Evolutionary conservation across 805 yeast genomes (phyloP), one percentile per base, ranked within the genome.

Genomic region (Schwanniomyces polymorphus): DNA sequence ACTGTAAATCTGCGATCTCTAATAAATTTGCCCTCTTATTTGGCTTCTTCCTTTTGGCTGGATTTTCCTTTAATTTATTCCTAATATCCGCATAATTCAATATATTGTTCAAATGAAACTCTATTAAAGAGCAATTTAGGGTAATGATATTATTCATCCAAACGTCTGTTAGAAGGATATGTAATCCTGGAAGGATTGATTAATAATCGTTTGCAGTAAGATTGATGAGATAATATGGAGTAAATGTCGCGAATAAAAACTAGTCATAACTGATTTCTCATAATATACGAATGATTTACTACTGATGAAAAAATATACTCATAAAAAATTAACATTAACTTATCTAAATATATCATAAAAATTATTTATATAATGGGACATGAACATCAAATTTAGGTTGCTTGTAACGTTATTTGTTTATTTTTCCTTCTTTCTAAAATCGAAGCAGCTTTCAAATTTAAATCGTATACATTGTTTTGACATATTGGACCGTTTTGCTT

Each of bases 401-500:
- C 35, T 16, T 16, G 21, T 17, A 55, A 48, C 12, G 55, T 47
- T 27, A 56, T 47, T 21, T 48, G 53, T 38, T 57, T 57, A 29
- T 63, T 47, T 48, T 63, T 63, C 44, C 70, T 63, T 61, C 85
- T 72, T 41, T 74, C 80, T 43, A 81, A 58, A 18, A 81, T 79
- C 6, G 81, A 72, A 5, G 85, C 81, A n/a, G 79, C 80, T 27
- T 71, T 71, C 53, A 81, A 60, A 45, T 76, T 69, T 57, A 80
- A 68, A 42, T 77, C 78, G 52, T 67, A 81, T 60, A 47, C 46
- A 42, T 41, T 50, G 43, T 38, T 45, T 18, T 44, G 42, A 27
- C 43, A 50, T 50, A 55, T 47, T 26, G 46, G 49, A 17, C 27
- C 39, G 5, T 21, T 3, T 29, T 46, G 42, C 17, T 46, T 50